Percentiles rank a stretch among this genome's conserved stretches.
Evolutionary conservation across 1,284 basidiomycete genomes (phyloP).

Genomic region (Tilletiopsis washingtonensis): DNA sequence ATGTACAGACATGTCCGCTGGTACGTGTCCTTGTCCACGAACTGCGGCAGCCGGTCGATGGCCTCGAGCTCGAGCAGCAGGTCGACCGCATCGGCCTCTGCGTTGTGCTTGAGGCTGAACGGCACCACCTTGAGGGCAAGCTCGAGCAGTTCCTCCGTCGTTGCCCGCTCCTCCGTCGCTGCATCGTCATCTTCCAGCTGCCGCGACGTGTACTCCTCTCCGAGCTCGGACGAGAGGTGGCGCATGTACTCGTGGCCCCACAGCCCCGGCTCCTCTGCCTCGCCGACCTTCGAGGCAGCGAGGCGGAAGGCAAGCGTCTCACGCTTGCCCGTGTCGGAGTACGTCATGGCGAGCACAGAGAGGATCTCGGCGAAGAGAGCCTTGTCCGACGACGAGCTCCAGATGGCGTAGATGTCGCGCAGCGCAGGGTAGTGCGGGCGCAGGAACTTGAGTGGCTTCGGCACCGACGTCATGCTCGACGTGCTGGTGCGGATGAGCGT

Average conservation of each 20-base stretch:
- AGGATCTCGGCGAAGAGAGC: slow-evolving; percentile 95
- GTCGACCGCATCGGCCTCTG: slow-evolving; percentile 97
- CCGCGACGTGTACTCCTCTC: slow-evolving; percentile 71
- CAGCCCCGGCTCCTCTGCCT: slow-evolving; percentile 65
- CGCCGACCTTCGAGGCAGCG: slow-evolving; percentile 20
- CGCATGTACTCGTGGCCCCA: slow-evolving; percentile 99
- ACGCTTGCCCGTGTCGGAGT: slow-evolving; percentile 88
- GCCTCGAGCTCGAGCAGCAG: slow-evolving; percentile 89
- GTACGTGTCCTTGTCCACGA: slow-evolving; percentile 66
- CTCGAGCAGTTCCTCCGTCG: slow-evolving; percentile 48
- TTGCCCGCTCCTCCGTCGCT: slow-evolving; percentile 23
- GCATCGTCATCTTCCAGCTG: slow-evolving; percentile 19
- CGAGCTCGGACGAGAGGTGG: slow-evolving; percentile 91
- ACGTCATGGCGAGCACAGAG: slow-evolving; percentile 99
- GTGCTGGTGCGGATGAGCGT: slow-evolving; percentile 93
- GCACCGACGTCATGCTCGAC: slow-evolving; percentile 99
- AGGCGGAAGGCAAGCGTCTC: slow-evolving; percentile 63
- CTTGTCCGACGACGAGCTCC: slow-evolving; percentile 51
- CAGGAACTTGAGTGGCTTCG: slow-evolving; percentile 97
- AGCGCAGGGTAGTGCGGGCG: slow-evolving; percentile 88
- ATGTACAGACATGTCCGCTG: slow-evolving; percentile 94
- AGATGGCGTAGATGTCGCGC: slow-evolving; percentile 38
- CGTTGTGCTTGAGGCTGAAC: slow-evolving; percentile 89
- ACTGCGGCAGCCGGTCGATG: slow-evolving; percentile 55
- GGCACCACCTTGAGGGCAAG: slow-evolving; percentile 80